Evolutionary conservation across 192 early-diverging fungal genomes (phyloP), one percentile per base, ranked within the genome.

Genomic region (Mortierella alpina): DNA sequence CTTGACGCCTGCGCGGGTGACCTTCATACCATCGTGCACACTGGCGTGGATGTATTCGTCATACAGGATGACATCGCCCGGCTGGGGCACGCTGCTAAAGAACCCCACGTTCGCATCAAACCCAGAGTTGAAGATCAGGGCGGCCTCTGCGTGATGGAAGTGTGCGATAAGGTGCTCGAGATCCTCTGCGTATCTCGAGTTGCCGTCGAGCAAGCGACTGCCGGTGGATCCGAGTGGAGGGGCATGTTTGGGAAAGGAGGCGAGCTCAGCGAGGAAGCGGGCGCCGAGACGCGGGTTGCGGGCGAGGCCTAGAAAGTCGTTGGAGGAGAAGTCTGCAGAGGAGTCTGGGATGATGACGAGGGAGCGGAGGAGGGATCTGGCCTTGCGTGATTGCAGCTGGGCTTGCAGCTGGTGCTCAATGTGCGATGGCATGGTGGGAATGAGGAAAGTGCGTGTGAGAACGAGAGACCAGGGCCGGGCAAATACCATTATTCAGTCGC

Each of bases 41-140:
- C 91, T 92, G 2, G 95, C 93, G 81, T 96, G 95, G 42, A 94
- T 84, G 7, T 90, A 83, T 58, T 90, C 91, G 68, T 96, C 95
- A 66, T 91, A 90, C 2, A 96, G 49, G 44, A 96, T 81, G 10
- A 84, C 73, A 83, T 91, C 92, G 9, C 84, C 88, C 2, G 84
- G 86, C 61, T 91, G 89, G n/a, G 92, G 90, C 1, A 95, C 66
- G 11, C 86, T 85, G 15, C 85, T 83, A 62, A 95, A 91, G 54
- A 96, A 84, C 4, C 89, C 85, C 1, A 90, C 82, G 62, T 96
- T 96, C 41, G 95, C 95, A 81, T 96, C 95, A 68, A 92, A 96
- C 0, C 95, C 95, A n/a, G 93, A 94, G 79, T 95, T 93, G 75
- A 96, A 94, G 1, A 94, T 82, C 41, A 96, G 75, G 5, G 92